Evolutionary conservation across 2,329 filamentous ascomycete genomes (phyloP), one percentile per base, ranked within the genome.

Genomic region (Pseudocercospora musae): DNA sequence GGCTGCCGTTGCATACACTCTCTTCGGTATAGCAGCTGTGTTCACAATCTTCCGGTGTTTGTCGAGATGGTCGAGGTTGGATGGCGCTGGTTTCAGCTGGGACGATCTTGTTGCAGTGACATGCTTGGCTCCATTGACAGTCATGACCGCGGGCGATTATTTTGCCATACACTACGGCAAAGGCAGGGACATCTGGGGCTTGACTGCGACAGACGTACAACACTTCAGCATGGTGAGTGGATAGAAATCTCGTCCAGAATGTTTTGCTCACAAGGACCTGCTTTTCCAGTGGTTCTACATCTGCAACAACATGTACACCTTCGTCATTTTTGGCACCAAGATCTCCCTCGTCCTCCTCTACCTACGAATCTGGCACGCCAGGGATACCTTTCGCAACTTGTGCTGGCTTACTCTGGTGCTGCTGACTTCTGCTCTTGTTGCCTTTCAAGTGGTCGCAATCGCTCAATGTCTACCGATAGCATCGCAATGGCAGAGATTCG

Each of bases 251-350:
- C 50, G 25, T 29, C 7, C 27, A 21, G 13, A 33, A 6, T 15
- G 4, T 10, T 2, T 23, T 27, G 37, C 40, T 10, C 6, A 18
- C 9, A 23, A 25, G 37, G 37, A 62, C 55, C 18, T n/a, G n/a
- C n/a, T n/a, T n/a, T 18, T 23, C 10, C 27, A 66, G 61, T 66
- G 63, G 61, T 63, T 63, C 46, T 66, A 66, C 56, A 55, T 63
- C 37, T 56, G 23, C 58, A 59, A 49, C n/a, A 49, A 50, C 9
- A 29, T 66, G 7, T 63, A 66, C 44, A 57, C 49, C 23, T 31
- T 61, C 4, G 60, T 59, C 6, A 57, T 60, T 23, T 60, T 60
- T 21, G 27, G 55, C n/a, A 66, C 63, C 6, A 66, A 66, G 18
- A 59, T 66, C 11, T 66, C 60, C 4, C 54, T 66, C 2, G 63